These are phyloP conservation scores for Canavalia gladiata DNA, from an alignment of 306 rosid genomes.

Conservation along the genomic window DNA sequence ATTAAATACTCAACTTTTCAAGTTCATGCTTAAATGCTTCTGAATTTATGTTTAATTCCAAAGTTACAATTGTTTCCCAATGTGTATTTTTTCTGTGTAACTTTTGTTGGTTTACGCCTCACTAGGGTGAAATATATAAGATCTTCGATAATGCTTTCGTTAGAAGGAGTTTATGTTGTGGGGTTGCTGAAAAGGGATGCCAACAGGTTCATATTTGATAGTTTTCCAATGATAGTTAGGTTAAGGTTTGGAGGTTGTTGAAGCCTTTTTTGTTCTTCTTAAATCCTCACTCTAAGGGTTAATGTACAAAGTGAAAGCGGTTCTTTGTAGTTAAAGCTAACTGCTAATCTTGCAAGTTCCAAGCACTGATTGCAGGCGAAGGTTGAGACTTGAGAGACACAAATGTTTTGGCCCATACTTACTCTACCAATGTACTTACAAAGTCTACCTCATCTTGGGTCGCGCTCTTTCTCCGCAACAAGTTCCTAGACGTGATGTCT, in stretches of 20 bases:
- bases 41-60: neutral
- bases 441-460: conserved; percentile 45
- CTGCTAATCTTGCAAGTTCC: conserved; percentile 4
- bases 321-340: too few species aligned
- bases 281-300: neutral
- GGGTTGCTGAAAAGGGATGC: neutral
- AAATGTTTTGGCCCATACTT: conserved; percentile 25
- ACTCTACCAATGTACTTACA: neutral
- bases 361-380: neutral
- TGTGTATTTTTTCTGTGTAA: neutral
- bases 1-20: too few species aligned
- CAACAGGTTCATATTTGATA: neutral
- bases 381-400: conserved; percentile 35
- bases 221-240: conserved; percentile 3
- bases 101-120: neutral
- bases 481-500: conserved; percentile 60
- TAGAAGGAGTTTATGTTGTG: neutral
- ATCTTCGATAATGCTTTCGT: too few species aligned
- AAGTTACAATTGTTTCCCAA: too few species aligned
- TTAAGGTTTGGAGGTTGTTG: neutral
- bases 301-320: neutral
- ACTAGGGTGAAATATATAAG: neutral
- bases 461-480: conserved; percentile 54
- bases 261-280: neutral
- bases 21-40: too few species aligned